These are phyloP conservation scores for Fragosphaeria purpurea DNA, from an alignment of 2,329 filamentous ascomycete genomes.

Conservation along the genomic window DNA sequence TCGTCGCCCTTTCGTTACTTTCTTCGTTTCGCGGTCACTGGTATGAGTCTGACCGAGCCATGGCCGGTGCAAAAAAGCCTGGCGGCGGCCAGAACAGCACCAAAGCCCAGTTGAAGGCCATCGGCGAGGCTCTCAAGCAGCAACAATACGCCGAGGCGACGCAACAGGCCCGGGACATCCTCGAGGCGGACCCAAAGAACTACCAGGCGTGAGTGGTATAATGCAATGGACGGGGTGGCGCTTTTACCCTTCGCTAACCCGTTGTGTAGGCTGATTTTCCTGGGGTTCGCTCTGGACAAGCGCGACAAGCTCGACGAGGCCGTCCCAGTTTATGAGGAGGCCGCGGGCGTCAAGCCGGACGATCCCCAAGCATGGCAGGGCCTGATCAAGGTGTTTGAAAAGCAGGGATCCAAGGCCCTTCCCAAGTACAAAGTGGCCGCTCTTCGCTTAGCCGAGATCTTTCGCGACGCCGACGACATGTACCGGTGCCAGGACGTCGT, in stretches of 20 bases:
- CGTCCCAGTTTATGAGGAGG: constrained; percentile 64
- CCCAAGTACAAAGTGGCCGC: constrained; percentile 65
- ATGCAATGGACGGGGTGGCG: no score
- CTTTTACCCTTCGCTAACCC: no score
- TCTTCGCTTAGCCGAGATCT: constrained; percentile 64
- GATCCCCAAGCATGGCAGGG: constrained; percentile 90
- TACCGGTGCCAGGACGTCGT: constrained; percentile 57
- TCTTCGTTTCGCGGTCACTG: background rate
- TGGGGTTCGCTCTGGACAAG: constrained; percentile 78
- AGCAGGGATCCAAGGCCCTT: constrained; percentile 58
- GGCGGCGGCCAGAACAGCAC: constrained; percentile 35
- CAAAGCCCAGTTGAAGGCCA: constrained; percentile 73
- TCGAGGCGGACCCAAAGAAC: constrained; percentile 64
- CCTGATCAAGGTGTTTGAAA: constrained; percentile 75
- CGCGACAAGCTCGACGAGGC: constrained; percentile 60
- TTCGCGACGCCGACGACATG: constrained; percentile 54
- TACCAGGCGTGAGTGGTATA: constrained; percentile 62
- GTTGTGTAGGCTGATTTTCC: constrained; percentile 54
- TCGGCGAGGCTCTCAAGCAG: constrained; percentile 66
- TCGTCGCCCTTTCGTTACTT: no score
- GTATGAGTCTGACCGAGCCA: background rate
- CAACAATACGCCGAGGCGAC: constrained; percentile 71
- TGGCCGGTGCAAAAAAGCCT: constrained; percentile 12
- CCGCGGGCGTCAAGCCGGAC: constrained; percentile 58
- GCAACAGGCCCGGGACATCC: constrained; percentile 55